These are phyloP conservation scores for Cerioporus squamosus DNA, from an alignment of 1,284 basidiomycete species.

Conservation along the genomic window DNA sequence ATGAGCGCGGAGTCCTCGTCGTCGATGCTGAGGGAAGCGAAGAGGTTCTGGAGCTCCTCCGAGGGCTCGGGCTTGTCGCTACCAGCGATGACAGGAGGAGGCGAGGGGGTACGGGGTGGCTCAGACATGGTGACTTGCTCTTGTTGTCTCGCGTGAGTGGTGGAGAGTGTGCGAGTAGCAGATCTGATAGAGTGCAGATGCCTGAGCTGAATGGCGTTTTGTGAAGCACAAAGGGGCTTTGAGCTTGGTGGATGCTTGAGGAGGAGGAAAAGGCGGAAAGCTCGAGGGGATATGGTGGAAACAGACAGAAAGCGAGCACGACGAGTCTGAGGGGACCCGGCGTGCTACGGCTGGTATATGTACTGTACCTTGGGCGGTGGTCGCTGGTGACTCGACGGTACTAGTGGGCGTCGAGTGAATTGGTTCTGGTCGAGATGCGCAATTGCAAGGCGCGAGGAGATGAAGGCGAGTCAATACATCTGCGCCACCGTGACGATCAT, in stretches of 20 bases:
- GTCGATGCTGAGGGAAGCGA: conserved; percentile 17
- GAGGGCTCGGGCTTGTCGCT: not conserved
- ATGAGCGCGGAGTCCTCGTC: conserved; percentile 64
- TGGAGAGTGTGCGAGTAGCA: not conserved
- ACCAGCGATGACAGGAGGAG: not conserved
- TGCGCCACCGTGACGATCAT: too few relatives aligned
- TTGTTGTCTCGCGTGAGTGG: not conserved
- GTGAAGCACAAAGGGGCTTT: not conserved
- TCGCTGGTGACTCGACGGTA: not conserved
- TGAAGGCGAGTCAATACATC: too few relatives aligned
- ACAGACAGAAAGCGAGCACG: not conserved
- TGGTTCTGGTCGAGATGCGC: too few relatives aligned
- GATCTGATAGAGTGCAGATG: not conserved
- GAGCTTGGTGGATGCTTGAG: not conserved
- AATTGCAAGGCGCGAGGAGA: too few relatives aligned
- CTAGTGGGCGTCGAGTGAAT: too few relatives aligned
- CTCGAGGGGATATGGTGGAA: conserved; percentile 10
- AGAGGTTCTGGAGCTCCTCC: conserved; percentile 15
- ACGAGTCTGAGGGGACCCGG: not conserved
- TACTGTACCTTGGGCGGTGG: not conserved
- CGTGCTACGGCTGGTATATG: not conserved
- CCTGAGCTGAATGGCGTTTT: not conserved
- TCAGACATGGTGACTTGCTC: conserved; percentile 12
- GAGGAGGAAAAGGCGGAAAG: not conserved
- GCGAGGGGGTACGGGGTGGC: conserved; percentile 2